A percentile compares a stretch with the other conserved stretches of the same genome.
phyloP scores from a whole-genome alignment of 345 rosid genomes.

The Eucalyptus pauciflora region DNA sequence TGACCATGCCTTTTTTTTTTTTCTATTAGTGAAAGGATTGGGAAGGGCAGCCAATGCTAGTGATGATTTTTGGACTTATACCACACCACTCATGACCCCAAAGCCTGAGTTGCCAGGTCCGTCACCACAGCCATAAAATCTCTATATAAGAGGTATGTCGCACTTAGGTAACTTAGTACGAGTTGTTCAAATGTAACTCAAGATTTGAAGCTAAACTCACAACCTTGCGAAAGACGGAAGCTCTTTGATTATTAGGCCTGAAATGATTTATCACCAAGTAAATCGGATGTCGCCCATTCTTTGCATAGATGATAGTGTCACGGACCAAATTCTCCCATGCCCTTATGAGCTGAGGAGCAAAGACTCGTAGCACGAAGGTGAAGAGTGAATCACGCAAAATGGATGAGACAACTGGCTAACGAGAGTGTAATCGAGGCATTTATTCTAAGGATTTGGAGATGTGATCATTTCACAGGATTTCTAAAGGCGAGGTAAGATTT shows the following conservation, averaged over 20 bases:
- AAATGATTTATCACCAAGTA: too few species aligned
- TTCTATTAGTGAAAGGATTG: too few species aligned
- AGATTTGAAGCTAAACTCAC: background rate
- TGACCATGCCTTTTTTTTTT: too few species aligned
- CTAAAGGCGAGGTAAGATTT: background rate
- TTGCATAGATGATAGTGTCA: background rate
- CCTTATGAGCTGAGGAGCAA: background rate
- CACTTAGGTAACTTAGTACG: background rate
- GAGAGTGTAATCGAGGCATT: background rate
- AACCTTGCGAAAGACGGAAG: background rate
- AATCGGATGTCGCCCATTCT: background rate
- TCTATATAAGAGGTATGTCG: background rate
- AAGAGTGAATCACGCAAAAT: background rate
- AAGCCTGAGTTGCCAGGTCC: background rate
- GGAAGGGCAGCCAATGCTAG: too few species aligned
- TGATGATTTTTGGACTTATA: too few species aligned
- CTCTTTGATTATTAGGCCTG: background rate
- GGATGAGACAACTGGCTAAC: background rate
- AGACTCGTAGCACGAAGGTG: background rate
- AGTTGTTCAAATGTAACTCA: background rate
- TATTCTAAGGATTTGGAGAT: too few species aligned
- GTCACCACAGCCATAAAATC: too few species aligned
- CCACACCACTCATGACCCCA: too few species aligned
- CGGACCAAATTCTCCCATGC: background rate
- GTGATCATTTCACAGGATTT: background rate